phyloP scores from a whole-genome alignment of 257 asterid species.

The Penstemon barbatus region DNA sequence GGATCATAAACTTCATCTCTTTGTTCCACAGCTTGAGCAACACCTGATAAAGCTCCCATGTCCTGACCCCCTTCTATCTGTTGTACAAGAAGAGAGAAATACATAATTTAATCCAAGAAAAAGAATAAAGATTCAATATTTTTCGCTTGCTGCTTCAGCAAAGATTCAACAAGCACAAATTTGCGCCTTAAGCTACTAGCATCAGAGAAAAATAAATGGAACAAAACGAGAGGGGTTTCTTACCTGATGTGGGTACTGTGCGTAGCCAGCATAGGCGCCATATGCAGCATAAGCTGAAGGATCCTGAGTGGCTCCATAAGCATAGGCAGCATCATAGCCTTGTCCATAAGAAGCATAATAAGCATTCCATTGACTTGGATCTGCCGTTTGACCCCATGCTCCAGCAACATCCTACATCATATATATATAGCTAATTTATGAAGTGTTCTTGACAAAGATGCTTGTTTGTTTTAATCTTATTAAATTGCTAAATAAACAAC shows the following conservation, averaged over 20 bases:
- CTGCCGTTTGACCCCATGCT: constrained; percentile 73
- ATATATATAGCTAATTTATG: constrained; percentile 14
- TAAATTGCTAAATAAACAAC: background rate
- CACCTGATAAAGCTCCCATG: constrained; percentile 55
- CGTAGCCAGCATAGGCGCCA: constrained; percentile 84
- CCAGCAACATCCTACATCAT: constrained; percentile 63
- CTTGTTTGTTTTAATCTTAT: background rate
- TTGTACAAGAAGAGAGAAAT: constrained; percentile 23
- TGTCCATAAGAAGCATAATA: constrained; percentile 87
- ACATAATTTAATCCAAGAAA: background rate
- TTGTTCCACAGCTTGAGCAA: constrained; percentile 64
- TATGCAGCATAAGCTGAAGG: constrained; percentile 79
- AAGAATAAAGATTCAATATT: background rate
- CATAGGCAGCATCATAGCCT: constrained; percentile 93
- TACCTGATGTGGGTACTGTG: constrained; percentile 84
- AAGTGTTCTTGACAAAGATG: constrained; percentile 13
- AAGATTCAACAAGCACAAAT: background rate
- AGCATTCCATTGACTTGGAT: constrained; percentile 78
- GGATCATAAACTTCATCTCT: constrained; percentile 80
- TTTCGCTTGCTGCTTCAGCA: background rate
- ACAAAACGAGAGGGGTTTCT: constrained; percentile 10
- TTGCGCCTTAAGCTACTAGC: background rate
- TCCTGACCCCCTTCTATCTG: constrained; percentile 82
- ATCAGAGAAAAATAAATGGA: background rate
- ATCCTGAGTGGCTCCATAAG: constrained; percentile 81